These are phyloP conservation scores for Pseudocercospora fijiensis DNA, from an alignment of 2,329 filamentous ascomycete genomes.

Conservation along the genomic window DNA sequence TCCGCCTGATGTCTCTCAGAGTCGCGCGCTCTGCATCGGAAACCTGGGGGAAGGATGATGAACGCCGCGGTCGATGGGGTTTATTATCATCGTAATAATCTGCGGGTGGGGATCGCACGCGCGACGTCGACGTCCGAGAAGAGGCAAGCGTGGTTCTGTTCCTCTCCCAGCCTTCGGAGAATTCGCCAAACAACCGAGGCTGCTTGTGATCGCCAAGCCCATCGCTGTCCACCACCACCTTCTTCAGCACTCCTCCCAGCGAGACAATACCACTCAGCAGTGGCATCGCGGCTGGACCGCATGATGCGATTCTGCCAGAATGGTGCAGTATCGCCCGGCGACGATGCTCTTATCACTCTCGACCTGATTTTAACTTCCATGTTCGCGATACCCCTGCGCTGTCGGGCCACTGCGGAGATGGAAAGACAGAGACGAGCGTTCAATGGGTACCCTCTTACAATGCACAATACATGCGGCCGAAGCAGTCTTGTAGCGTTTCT, in stretches of 20 bases:
- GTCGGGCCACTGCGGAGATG: background rate
- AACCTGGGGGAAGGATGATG: background rate
- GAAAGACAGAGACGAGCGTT: no score
- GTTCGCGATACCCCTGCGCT: background rate
- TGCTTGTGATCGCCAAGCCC: background rate
- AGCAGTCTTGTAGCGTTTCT: background rate
- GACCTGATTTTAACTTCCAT: background rate
- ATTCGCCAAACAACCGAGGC: constrained; percentile 1
- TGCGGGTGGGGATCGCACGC: background rate
- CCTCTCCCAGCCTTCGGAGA: background rate
- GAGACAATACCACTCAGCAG: background rate
- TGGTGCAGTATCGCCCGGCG: background rate
- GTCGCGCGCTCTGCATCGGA: constrained; percentile 4
- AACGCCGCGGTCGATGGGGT: constrained; percentile 3
- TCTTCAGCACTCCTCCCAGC: background rate
- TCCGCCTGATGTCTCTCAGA: constrained; percentile 6
- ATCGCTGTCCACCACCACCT: constrained; percentile 2
- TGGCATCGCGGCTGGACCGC: background rate
- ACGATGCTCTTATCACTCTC: background rate
- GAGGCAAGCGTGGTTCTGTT: background rate
- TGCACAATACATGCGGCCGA: no score
- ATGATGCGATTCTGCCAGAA: background rate
- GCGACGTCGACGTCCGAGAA: background rate
- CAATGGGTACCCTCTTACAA: no score
- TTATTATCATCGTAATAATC: constrained; percentile 9